Percentiles rank a stretch among this genome's conserved stretches.
Conservation (phyloP, 805 yeast genomes). For the Candida adriatica region DNA sequence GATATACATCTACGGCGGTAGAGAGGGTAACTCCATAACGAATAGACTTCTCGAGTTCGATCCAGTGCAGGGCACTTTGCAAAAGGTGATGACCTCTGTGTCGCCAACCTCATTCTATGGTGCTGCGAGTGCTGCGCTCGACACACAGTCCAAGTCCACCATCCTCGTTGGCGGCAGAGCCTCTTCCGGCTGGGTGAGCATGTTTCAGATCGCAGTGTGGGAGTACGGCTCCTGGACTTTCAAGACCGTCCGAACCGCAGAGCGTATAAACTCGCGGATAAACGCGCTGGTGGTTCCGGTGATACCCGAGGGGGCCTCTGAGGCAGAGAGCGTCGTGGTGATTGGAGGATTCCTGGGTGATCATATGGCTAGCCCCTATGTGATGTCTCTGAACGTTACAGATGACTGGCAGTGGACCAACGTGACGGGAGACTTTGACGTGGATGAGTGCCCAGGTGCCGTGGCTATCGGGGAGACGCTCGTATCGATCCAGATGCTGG, state of each 20-base stretch:
- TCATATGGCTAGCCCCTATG: slow-evolving; percentile 33
- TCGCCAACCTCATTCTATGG: slow-evolving; percentile 52
- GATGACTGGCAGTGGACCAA: slow-evolving; percentile 22
- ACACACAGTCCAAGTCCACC: slow-evolving; percentile 39
- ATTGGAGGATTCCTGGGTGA: slow-evolving; percentile 53
- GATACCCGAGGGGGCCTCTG: slow-evolving; percentile 26
- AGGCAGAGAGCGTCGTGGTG: slow-evolving; percentile 34
- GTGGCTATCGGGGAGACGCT: slow-evolving; percentile 45
- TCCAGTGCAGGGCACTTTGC: slow-evolving; percentile 26
- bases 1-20: slow-evolving; percentile 53
- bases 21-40: slow-evolving; percentile 24
- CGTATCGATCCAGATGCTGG: slow-evolving; percentile 31
- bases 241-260: slow-evolving; percentile 28
- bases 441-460: slow-evolving; percentile 36
- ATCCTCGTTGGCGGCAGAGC: slow-evolving; percentile 64
- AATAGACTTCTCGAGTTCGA: slow-evolving; percentile 40
- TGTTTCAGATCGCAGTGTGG: slow-evolving; percentile 72
- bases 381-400: slow-evolving; percentile 18
- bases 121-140: slow-evolving; percentile 32
- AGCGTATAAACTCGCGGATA: slow-evolving; percentile 44
- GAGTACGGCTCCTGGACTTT: slow-evolving; percentile 66
- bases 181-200: slow-evolving; percentile 57
- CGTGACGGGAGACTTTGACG: slow-evolving; percentile 19
- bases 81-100: slow-evolving; percentile 40
- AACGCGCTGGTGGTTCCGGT: slow-evolving; percentile 50